phyloP scores from a whole-genome alignment of 2,329 filamentous ascomycete species.

The Didymella lethalis region DNA sequence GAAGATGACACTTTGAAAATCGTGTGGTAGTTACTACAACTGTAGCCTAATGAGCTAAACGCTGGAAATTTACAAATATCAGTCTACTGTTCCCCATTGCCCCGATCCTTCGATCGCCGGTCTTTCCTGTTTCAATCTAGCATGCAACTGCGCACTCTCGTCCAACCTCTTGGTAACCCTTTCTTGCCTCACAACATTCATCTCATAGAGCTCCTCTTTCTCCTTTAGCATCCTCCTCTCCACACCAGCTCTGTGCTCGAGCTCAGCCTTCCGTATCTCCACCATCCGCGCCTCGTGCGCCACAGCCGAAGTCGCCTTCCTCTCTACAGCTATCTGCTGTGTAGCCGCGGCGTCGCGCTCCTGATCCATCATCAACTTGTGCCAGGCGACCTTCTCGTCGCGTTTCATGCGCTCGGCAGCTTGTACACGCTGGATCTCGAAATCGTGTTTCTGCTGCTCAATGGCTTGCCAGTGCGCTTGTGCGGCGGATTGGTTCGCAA shows the following conservation, averaged over 20 bases:
- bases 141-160: constrained; percentile 45
- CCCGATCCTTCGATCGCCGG: constrained; percentile 38
- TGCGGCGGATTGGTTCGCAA: constrained; percentile 30
- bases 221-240: constrained; percentile 42
- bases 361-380: constrained; percentile 40
- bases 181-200: constrained; percentile 45
- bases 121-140: constrained; percentile 37
- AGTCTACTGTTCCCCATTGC: constrained; percentile 44
- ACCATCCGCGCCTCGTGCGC: constrained; percentile 32
- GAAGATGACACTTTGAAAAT: not conserved
- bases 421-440: constrained; percentile 42
- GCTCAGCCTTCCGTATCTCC: constrained; percentile 36
- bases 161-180: constrained; percentile 39
- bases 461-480: constrained; percentile 34
- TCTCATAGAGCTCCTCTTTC: constrained; percentile 46
- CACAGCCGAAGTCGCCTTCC: constrained; percentile 26
- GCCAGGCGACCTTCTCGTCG: constrained; percentile 41
- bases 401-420: constrained; percentile 44
- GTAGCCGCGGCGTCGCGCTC: constrained; percentile 37
- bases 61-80: not conserved
- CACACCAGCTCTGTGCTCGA: constrained; percentile 37
- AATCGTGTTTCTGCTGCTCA: constrained; percentile 43
- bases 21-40: not conserved
- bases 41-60: not conserved
- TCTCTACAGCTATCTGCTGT: constrained; percentile 35